phyloP scores from a whole-genome alignment of 345 rosid species.

The Cochlearia excelsa region DNA sequence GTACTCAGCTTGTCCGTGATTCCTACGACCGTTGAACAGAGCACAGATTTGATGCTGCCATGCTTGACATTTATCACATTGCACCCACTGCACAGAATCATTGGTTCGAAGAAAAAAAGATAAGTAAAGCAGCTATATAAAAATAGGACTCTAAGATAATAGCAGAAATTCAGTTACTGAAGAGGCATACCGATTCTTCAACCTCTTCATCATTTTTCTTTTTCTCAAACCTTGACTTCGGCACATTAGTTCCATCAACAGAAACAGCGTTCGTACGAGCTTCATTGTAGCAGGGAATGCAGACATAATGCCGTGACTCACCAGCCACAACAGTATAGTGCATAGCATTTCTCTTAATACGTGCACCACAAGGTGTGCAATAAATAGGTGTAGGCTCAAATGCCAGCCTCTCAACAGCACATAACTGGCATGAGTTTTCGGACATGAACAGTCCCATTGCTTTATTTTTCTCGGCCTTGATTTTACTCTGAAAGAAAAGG shows the following conservation, averaged over 20 bases:
- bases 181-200: conserved; percentile 86
- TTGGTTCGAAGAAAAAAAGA: conserved; percentile 17
- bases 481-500: conserved; percentile 63
- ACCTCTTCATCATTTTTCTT: conserved; percentile 98
- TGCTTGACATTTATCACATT: conserved; percentile 98
- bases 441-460: conserved; percentile 96
- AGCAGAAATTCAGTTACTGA: conserved; percentile 6
- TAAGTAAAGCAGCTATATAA: conserved; percentile 14
- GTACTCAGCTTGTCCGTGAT: conserved; percentile 98
- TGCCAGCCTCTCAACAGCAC: conserved; percentile 98
- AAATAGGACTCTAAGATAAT: not conserved
- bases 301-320: conserved; percentile 86
- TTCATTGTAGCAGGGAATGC: conserved; percentile 94
- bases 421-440: conserved; percentile 95
- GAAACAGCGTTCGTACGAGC: conserved; percentile 70
- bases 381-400: conserved; percentile 98
- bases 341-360: conserved; percentile 95
- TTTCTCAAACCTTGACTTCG: conserved; percentile 83
- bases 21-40: conserved; percentile 89
- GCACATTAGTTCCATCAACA: conserved; percentile 70
- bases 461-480: conserved; percentile 94
- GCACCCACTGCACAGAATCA: conserved; percentile 86
- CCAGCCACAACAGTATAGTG: conserved; percentile 85
- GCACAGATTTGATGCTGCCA: conserved; percentile 99
- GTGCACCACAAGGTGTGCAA: conserved; percentile 93